Conservation (phyloP, 169 alveolate species). For the Plasmodium cynomolgi region DNA sequence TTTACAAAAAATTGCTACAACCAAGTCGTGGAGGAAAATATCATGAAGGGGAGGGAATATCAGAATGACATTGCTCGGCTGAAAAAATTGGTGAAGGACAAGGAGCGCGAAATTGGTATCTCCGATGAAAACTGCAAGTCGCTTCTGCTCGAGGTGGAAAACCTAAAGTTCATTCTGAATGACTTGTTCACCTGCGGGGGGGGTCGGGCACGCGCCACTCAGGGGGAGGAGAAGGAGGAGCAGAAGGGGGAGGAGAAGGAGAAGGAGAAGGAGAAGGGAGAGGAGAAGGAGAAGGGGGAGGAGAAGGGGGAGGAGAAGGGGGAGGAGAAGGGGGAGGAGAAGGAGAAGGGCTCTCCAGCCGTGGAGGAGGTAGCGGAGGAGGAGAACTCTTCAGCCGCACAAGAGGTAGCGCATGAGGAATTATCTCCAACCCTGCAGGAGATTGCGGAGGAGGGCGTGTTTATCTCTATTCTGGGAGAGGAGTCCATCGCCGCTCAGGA, state of each 20-base stretch:
- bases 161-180: conserved; percentile 38
- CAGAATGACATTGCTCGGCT: conserved; percentile 9
- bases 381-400: not conserved
- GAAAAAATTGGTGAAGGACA: not conserved
- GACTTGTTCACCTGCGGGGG: conserved; percentile 27
- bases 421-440: not conserved
- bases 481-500: not conserved
- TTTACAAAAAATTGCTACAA: not conserved
- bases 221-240: not conserved
- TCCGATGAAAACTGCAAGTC: conserved; percentile 43
- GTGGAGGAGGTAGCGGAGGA: not conserved
- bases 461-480: not conserved
- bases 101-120: conserved; percentile 9
- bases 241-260: not conserved
- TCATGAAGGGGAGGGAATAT: conserved; percentile 24
- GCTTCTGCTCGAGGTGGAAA: conserved; percentile 31
- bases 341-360: not conserved
- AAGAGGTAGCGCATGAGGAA: not conserved
- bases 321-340: not conserved
- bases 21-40: not conserved
- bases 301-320: not conserved
- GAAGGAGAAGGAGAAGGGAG: too few species aligned
- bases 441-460: not conserved
- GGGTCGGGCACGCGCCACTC: not conserved
- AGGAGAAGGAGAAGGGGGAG: not conserved